phyloP scores from a whole-genome alignment of 805 yeast species.

The Zygotorulaspora danielsina region DNA sequence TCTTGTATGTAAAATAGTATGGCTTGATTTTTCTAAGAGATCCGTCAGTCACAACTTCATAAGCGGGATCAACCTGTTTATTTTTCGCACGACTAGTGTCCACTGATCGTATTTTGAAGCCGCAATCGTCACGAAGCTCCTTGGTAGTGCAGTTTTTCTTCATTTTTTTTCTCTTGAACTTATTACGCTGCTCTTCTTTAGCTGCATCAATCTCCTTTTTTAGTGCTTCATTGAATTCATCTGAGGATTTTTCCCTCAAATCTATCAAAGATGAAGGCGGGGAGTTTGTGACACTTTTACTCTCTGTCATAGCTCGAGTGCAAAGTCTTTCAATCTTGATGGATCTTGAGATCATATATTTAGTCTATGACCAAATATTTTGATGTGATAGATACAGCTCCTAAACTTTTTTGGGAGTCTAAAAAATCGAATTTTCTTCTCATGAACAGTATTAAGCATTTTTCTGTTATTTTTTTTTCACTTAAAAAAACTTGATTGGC shows the following conservation, averaged over 20 bases:
- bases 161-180: constrained; percentile 12
- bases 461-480: too few relatives aligned
- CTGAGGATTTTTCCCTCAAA: not conserved
- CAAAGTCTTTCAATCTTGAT: not conserved
- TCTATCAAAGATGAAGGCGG: constrained; percentile 2
- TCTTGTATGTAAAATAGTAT: constrained; percentile 81
- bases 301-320: not conserved
- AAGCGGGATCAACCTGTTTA: constrained; percentile 58
- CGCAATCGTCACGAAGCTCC: constrained; percentile 27
- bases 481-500: too few relatives aligned
- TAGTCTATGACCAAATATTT: not conserved
- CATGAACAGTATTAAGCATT: too few relatives aligned
- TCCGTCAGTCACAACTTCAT: constrained; percentile 53
- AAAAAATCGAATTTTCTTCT: too few relatives aligned
- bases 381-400: not conserved
- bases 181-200: constrained; percentile 12
- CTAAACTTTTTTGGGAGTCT: too few relatives aligned
- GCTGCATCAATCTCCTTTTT: constrained; percentile 12
- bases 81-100: constrained; percentile 36
- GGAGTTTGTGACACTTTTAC: not conserved
- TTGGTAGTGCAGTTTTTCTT: constrained; percentile 10
- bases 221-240: constrained; percentile 11
- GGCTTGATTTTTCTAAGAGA: constrained; percentile 72
- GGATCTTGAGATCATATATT: not conserved
- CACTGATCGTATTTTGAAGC: constrained; percentile 30